A percentile compares a stretch with the other conserved stretches of the same genome.
These are phyloP conservation scores for Salvia hispanica DNA, from an alignment of 257 asterid species.

Conservation along the genomic window DNA sequence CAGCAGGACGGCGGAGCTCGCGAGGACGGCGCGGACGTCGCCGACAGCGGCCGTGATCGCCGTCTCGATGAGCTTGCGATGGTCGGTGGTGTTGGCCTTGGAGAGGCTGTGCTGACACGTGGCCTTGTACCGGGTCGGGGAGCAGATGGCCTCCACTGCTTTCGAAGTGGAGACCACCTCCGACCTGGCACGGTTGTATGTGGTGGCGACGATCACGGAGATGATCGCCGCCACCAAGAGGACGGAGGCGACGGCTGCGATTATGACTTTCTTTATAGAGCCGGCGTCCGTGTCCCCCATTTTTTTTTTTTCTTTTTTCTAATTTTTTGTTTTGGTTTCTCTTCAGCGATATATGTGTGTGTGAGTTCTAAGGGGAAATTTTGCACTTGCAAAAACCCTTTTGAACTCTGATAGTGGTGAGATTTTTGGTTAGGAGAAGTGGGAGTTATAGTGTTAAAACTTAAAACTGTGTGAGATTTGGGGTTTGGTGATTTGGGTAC, in stretches of 20 bases:
- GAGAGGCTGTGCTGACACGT: constrained; percentile 53
- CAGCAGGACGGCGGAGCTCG: constrained; percentile 50
- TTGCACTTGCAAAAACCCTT: not conserved
- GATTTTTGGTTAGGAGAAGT: not conserved
- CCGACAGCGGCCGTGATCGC: constrained; percentile 45
- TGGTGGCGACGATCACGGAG: constrained; percentile 12
- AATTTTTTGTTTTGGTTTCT: not conserved
- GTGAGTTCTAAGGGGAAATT: not conserved
- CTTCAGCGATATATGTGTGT: not conserved
- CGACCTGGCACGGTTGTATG: too few relatives aligned
- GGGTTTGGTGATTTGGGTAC: not conserved
- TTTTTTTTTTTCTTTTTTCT: too few relatives aligned
- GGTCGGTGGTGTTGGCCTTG: constrained; percentile 52
- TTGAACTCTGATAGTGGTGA: not conserved
- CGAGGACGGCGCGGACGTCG: constrained; percentile 36
- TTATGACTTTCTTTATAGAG: constrained; percentile 34
- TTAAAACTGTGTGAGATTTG: not conserved
- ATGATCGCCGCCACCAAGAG: constrained; percentile 61
- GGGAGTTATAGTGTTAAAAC: too few relatives aligned
- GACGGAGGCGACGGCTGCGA: constrained; percentile 46
- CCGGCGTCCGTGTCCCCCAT: constrained; percentile 23
- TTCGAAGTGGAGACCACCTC: constrained; percentile 16
- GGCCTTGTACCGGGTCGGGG: constrained; percentile 60
- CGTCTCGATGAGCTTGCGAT: constrained; percentile 50
- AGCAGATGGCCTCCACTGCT: constrained; percentile 52